A percentile compares a stretch with the other conserved stretches of the same genome.
phyloP scores from a whole-genome alignment of 2,329 filamentous ascomycete genomes.

The Aureobasidium sp. region DNA sequence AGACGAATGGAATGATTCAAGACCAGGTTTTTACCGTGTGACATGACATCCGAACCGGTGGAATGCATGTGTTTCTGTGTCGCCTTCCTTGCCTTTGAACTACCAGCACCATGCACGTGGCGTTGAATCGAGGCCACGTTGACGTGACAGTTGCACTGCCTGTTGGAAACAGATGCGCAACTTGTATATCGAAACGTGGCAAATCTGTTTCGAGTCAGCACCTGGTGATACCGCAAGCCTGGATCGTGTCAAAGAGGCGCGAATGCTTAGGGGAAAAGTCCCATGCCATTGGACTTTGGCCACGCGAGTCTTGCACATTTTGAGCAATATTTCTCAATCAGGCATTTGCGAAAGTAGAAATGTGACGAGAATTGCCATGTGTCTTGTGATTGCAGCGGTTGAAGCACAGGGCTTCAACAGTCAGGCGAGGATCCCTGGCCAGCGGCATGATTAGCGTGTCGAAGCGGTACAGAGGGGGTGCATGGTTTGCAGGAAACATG shows the following conservation, averaged over 20 bases:
- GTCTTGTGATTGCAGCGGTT: background rate
- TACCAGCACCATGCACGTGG: conserved; percentile 7
- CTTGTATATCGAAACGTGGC: background rate
- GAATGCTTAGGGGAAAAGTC: too few species aligned
- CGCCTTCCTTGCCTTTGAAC: background rate
- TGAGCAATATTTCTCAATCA: too few species aligned
- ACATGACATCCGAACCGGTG: background rate
- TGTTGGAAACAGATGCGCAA: conserved; percentile 2
- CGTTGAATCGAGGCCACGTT: conserved; percentile 12
- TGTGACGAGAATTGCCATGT: too few species aligned
- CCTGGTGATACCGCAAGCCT: background rate
- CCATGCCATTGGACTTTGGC: too few species aligned
- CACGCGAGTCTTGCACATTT: background rate
- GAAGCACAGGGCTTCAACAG: conserved; percentile 1
- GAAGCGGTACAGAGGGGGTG: conserved; percentile 7
- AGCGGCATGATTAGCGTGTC: conserved; percentile 7
- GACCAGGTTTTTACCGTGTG: background rate
- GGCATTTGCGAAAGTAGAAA: too few species aligned
- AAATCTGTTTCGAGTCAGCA: background rate
- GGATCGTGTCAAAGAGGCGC: too few species aligned
- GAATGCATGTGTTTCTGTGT: conserved; percentile 3
- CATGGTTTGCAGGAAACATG: background rate
- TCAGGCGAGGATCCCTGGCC: conserved; percentile 3
- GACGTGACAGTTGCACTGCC: conserved; percentile 3
- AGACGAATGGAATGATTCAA: conserved; percentile 9